Evolutionary conservation across 768 basidiomycete species (phyloP).

Genomic region (Kondoa malvinella): DNA sequence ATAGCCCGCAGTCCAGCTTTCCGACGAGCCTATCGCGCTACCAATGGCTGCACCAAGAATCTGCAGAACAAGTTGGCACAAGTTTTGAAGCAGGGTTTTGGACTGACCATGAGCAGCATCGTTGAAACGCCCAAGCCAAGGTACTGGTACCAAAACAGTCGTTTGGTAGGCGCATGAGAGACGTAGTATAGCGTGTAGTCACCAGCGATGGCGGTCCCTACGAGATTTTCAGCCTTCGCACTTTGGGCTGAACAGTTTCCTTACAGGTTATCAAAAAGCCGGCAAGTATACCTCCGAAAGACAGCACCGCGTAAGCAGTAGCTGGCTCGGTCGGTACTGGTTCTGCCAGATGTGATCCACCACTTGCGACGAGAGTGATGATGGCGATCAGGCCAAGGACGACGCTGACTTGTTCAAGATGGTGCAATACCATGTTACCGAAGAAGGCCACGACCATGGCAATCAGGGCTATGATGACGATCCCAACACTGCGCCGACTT

Average conservation of each 20-base stretch:
- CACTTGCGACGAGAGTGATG: constrained; percentile 2
- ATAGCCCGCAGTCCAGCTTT: neutral
- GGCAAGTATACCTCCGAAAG: neutral
- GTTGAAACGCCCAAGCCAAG: constrained; percentile 1
- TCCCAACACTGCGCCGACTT: neutral
- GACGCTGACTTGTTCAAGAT: neutral
- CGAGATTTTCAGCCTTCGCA: too few species aligned
- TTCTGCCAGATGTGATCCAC: neutral
- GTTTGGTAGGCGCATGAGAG: neutral
- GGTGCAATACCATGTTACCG: neutral
- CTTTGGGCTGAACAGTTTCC: too few species aligned
- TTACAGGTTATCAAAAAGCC: too few species aligned
- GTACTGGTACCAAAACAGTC: constrained; percentile 4
- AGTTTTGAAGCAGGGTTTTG: too few species aligned
- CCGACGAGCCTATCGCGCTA: neutral
- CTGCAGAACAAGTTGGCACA: too few species aligned
- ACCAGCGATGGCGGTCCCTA: neutral
- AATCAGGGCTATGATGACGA: constrained; percentile 8
- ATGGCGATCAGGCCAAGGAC: constrained; percentile 11
- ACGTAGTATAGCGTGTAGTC: constrained; percentile 7
- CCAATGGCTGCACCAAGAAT: constrained; percentile 2
- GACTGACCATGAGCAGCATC: neutral
- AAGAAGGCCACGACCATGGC: constrained; percentile 12
- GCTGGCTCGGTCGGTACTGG: neutral
- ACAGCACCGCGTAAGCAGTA: neutral